Conservation (phyloP, 495 filamentous ascomycete genomes). For the Xylaria intraflava region DNA sequence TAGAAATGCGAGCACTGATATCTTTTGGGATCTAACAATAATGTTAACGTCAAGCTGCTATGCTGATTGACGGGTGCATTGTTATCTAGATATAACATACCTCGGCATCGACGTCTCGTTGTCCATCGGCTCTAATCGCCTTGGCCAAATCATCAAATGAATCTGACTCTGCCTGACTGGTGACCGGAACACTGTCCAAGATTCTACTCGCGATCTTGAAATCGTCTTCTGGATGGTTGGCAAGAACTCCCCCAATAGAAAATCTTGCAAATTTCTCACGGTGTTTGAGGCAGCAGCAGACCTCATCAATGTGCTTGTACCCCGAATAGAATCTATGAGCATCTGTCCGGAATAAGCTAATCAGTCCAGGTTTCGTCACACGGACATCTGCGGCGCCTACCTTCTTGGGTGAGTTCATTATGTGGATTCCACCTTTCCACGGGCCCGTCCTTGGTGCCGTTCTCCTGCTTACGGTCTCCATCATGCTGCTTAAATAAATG, state of each 20-base stretch:
- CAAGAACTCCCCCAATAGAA: conserved; percentile 12
- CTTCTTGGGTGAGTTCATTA: neutral
- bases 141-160: conserved; percentile 6
- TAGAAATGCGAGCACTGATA: neutral
- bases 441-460: neutral
- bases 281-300: neutral
- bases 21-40: neutral
- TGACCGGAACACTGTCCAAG: conserved; percentile 14
- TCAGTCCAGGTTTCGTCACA: neutral
- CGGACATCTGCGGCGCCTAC: neutral
- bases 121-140: conserved; percentile 10
- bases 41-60: neutral
- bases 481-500: neutral
- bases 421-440: conserved; percentile 6
- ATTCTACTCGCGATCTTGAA: conserved; percentile 12
- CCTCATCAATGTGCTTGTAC: conserved; percentile 1
- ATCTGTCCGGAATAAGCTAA: conserved; percentile 7
- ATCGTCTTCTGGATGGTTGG: conserved; percentile 3
- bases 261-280: conserved; percentile 11
- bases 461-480: neutral
- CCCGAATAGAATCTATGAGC: conserved; percentile 12
- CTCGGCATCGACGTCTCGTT: conserved; percentile 20
- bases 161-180: neutral
- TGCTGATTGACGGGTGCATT: neutral
- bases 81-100: conserved; percentile 3